Evolutionary conservation across 352 stramenopile genomes (phyloP), one percentile per base, ranked within the genome.

Genomic region (Pythium rishiriense): DNA sequence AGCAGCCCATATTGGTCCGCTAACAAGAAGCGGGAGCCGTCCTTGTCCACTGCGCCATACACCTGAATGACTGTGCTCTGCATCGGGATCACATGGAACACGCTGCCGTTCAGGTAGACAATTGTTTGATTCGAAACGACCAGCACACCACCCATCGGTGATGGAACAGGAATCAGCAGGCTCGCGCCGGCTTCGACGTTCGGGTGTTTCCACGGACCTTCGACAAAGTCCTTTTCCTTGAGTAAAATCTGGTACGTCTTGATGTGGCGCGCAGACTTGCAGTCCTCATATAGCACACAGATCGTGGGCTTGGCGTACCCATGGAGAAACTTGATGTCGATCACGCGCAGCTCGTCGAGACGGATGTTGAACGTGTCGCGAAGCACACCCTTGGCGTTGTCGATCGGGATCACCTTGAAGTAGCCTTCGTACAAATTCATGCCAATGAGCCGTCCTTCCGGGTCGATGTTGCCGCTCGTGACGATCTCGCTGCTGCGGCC

Each of bases 321-420:
- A 62, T 97, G 76, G 10, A 98, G 72, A 69, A 98, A 97, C 68
- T 97, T 94, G 72, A 98, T 96, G 66, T 98, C 93, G 57, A 98
- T 91, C 49, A 98, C 89, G 43, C 93, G 79, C 31, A 97, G 72
- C 73, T 98, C 93, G 67, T 98, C 92, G 60, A 98, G 74, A 3
- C 89, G 91, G 46, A 98, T 95, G 71, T 97, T 97, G 73, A 97
- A 97, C 39, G 86, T 85, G 39, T 96, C 87, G 43, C 83, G 83
- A 14, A 97, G 74, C 29, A 87, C 78, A 14, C 88, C 87, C 58
- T 87, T 90, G 61, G 70, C 68, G 42, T 70, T 78, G 64, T 97
- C 88, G 62, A 97, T 94, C 45, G 88, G 88, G 54, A 94, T 93
- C 15, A 96, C 82, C 59, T 96, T 96, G 56, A 96, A 96, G 69